These are phyloP conservation scores for slime mould (Dictyostelium discoideum) DNA, from an alignment of 78 protist genomes.

Conservation along the genomic window DNA sequence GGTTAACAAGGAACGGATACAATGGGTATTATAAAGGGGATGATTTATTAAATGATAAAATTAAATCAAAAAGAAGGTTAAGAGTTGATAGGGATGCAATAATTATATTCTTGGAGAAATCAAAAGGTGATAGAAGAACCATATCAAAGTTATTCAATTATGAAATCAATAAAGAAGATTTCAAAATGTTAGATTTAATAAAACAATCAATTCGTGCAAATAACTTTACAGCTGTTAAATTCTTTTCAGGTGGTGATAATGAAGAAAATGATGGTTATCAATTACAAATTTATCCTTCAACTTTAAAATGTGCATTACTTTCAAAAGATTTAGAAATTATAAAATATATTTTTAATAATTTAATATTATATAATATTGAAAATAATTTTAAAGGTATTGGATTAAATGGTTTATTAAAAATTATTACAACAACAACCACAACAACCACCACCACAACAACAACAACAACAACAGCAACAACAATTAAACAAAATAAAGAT, in stretches of 20 bases:
- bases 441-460: too few species aligned
- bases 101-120: neutral
- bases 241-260: neutral
- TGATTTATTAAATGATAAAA: neutral
- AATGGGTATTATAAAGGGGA: neutral
- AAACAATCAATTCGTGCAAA: neutral
- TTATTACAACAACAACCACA: too few species aligned
- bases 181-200: neutral
- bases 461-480: too few species aligned
- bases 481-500: neutral
- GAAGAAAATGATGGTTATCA: neutral
- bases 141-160: neutral
- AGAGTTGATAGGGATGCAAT: neutral
- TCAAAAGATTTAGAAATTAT: neutral
- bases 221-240: neutral
- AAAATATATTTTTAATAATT: too few species aligned
- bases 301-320: neutral
- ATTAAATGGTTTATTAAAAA: neutral
- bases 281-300: neutral
- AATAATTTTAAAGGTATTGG: neutral
- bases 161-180: neutral
- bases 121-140: neutral
- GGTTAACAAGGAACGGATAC: neutral
- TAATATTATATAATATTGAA: neutral
- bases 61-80: too few species aligned